These are phyloP conservation scores for Malus sylvestris DNA, from an alignment of 306 rosid genomes.

Conservation along the genomic window DNA sequence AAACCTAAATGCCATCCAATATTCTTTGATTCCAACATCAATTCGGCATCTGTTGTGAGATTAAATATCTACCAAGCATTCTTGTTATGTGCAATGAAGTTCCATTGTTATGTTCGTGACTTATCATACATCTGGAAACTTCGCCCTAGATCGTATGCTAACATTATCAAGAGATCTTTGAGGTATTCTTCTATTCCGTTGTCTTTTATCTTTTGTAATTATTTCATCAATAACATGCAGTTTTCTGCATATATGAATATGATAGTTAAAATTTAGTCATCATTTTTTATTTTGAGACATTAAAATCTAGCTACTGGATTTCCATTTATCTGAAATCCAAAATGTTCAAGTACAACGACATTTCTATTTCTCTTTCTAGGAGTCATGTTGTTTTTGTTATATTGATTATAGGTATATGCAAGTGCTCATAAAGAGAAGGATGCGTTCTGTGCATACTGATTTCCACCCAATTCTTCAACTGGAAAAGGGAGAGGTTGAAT, in stretches of 20 bases:
- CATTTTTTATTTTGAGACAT: background rate
- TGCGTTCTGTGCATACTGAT: slow-evolving; percentile 29
- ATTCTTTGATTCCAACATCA: slow-evolving; percentile 77
- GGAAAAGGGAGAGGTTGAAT: slow-evolving; percentile 59
- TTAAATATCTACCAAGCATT: slow-evolving; percentile 65
- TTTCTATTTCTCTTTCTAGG: background rate
- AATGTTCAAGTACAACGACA: background rate
- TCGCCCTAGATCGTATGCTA: slow-evolving; percentile 16
- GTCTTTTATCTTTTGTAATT: background rate
- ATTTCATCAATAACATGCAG: background rate
- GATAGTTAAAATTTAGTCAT: background rate
- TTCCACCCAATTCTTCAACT: slow-evolving; percentile 45
- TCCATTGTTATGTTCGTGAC: slow-evolving; percentile 59
- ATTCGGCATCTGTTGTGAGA: slow-evolving; percentile 76
- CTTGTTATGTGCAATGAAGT: slow-evolving; percentile 80
- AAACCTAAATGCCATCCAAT: slow-evolving; percentile 84
- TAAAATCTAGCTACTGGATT: background rate
- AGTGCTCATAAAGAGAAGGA: slow-evolving; percentile 54
- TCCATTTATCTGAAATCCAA: background rate
- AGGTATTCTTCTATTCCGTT: slow-evolving; percentile 37
- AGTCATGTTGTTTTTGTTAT: slow-evolving; percentile 5
- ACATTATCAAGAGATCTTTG: slow-evolving; percentile 43
- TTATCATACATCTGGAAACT: slow-evolving; percentile 61
- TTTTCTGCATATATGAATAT: background rate
- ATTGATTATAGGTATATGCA: slow-evolving; percentile 56